Conservation (phyloP, 2,329 filamentous ascomycete species). For the Verticillium nubilum region DNA sequence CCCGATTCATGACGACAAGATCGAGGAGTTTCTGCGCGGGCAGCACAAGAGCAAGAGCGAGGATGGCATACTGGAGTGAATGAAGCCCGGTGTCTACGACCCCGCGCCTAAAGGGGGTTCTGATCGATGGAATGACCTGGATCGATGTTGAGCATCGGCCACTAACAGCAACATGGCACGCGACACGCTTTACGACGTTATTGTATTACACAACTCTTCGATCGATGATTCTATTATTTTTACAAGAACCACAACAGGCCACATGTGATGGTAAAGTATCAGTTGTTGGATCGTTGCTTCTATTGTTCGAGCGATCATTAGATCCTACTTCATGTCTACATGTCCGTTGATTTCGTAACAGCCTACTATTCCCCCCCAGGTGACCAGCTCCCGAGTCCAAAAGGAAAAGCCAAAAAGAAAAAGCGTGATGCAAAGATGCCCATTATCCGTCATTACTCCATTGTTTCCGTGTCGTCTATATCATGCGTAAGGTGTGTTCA, state of each 20-base stretch:
- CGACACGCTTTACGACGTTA: constrained; percentile 18
- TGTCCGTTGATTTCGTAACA: background rate
- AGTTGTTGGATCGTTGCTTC: background rate
- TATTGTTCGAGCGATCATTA: background rate
- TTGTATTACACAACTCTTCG: constrained; percentile 1
- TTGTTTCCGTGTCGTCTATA: no score
- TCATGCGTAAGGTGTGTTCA: no score
- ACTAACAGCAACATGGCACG: background rate
- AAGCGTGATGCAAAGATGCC: background rate
- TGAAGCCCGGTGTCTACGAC: no score
- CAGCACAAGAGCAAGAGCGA: constrained; percentile 42
- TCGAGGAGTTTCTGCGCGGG: constrained; percentile 47
- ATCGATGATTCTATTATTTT: background rate
- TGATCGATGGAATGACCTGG: background rate
- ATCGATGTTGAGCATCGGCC: background rate
- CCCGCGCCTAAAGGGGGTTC: no score
- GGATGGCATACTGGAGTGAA: constrained; percentile 17
- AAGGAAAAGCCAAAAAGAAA: background rate
- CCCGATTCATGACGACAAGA: constrained; percentile 40
- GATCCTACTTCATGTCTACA: background rate
- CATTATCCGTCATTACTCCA: background rate
- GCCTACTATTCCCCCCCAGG: background rate
- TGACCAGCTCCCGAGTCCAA: background rate
- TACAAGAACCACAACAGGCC: no score
- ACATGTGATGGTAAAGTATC: no score